Evolutionary conservation across 139 green algal species (phyloP).

Genomic region (Chlorella sp.): DNA sequence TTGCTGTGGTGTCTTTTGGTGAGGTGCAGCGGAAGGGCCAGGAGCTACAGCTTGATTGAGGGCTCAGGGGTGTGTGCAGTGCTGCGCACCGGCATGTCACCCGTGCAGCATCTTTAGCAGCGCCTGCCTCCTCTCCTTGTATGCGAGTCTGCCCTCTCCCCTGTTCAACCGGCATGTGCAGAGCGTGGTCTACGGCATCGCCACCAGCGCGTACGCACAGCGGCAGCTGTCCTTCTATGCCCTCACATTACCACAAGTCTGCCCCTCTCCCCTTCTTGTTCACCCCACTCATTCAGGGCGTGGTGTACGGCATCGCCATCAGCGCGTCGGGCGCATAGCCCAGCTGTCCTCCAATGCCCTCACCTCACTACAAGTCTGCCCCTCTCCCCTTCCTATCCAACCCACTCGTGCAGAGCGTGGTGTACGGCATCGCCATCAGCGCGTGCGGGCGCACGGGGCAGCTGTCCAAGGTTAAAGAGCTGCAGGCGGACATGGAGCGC

Average conservation of each 20-base stretch:
- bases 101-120: background rate
- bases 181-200: background rate
- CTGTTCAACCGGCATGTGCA: background rate
- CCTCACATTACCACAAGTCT: background rate
- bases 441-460: conserved; percentile 30
- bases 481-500: conserved; percentile 28
- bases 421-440: conserved; percentile 33
- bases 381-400: background rate
- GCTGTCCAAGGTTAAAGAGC: background rate
- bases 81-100: background rate
- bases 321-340: conserved; percentile 27
- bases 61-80: too few relatives aligned
- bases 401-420: background rate
- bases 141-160: background rate
- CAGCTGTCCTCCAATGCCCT: background rate
- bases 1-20: too few relatives aligned
- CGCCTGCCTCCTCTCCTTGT: too few relatives aligned
- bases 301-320: conserved; percentile 23
- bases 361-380: background rate
- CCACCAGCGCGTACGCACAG: conserved; percentile 32
- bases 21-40: too few relatives aligned
- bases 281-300: background rate
- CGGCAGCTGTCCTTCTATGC: background rate
- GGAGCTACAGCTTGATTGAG: too few relatives aligned
- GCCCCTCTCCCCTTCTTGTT: background rate